These are phyloP conservation scores for Murraya koenigii DNA, from an alignment of 345 rosid species.

Conservation along the genomic window DNA sequence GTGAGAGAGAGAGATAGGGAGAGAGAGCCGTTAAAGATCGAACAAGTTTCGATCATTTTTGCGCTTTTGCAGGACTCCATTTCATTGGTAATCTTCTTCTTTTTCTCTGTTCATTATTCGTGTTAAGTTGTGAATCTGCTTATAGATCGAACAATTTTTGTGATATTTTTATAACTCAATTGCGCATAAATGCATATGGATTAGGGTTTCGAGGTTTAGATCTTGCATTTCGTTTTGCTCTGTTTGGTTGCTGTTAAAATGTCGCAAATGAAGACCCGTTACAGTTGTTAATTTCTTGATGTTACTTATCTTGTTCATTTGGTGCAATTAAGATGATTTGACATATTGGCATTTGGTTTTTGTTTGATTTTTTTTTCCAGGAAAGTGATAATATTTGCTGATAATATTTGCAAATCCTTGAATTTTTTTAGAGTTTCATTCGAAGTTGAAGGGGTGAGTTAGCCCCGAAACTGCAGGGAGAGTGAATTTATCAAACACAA, in stretches of 20 bases:
- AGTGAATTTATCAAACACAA: conserved; percentile 51
- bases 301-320: neutral
- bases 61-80: neutral
- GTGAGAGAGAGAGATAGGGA: neutral
- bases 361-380: neutral
- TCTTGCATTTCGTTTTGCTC: neutral
- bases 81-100: neutral
- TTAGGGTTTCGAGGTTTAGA: neutral
- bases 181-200: neutral
- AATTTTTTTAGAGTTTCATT: neutral
- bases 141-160: neutral
- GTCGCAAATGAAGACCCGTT: neutral
- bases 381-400: neutral
- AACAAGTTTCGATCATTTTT: neutral
- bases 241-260: neutral
- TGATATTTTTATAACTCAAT: too few species aligned
- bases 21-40: neutral
- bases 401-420: neutral
- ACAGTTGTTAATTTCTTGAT: neutral
- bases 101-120: neutral
- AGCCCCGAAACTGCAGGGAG: conserved; percentile 43
- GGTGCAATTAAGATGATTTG: neutral
- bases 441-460: conserved; percentile 28
- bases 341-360: neutral
- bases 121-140: neutral